These are phyloP conservation scores for Trypanosoma vivax DNA, from an alignment of 208 protist species.

Conservation along the genomic window DNA sequence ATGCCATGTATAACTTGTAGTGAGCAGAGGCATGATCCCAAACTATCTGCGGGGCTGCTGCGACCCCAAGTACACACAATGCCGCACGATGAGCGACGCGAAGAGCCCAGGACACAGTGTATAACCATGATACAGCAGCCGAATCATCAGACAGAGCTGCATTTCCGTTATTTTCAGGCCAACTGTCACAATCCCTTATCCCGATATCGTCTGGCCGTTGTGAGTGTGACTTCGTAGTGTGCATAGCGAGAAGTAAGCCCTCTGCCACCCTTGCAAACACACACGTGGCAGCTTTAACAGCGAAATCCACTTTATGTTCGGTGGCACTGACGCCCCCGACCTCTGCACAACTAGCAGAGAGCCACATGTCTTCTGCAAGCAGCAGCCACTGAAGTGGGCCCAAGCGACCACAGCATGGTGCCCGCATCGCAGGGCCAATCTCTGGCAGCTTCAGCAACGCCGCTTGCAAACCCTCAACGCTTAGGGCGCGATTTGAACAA, in stretches of 20 bases:
- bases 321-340: neutral
- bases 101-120: conserved; percentile 8
- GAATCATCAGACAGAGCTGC: neutral
- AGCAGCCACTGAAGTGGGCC: conserved; percentile 8
- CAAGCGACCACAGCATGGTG: neutral
- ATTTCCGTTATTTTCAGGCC: neutral
- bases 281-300: conserved; percentile 3
- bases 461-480: neutral
- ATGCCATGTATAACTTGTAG: conserved; percentile 2
- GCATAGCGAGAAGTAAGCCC: conserved; percentile 10
- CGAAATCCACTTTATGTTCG: neutral
- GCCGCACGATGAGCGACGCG: conserved; percentile 6
- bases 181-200: no score
- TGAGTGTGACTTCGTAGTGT: conserved; percentile 13
- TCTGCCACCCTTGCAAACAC: conserved; percentile 14
- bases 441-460: neutral
- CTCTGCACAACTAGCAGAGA: neutral
- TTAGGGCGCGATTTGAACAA: no score
- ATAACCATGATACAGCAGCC: conserved; percentile 4
- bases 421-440: neutral
- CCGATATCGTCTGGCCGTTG: conserved; percentile 3
- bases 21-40: neutral
- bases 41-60: conserved; percentile 3
- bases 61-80: conserved; percentile 1
- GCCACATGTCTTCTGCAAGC: conserved; percentile 6